Base-by-base conservation (phyloP, 139 green algal species). In the Micractinium sp. region DNA sequence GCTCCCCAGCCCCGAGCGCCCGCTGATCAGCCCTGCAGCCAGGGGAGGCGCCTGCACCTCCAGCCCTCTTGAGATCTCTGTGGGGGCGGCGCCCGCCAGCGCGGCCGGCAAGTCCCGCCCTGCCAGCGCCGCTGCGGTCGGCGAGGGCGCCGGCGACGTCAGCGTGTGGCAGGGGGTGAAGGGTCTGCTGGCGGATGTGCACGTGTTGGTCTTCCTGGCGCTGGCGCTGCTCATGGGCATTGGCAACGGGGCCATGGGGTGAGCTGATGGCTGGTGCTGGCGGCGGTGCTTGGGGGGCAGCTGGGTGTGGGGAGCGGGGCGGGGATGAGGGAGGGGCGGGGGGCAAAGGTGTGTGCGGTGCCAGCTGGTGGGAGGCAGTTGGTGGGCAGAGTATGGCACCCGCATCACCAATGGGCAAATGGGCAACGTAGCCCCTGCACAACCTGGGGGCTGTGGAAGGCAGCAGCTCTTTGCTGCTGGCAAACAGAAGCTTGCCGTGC, bases 171-270 rank as follows among this genome's bases (percentile, higher is more conserved):
- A 85, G 53, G 89, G 81, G 18, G n/a, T 89, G 2, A 56, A 35
- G 35, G 56, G 16, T 2, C 73, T 91, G 47, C 80, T 89, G 31
- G 15, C 22, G 0, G 89, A 89, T 25, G 20, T 87, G 0, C 61
- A 91, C 5, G 89, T 91, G 13, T 18, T 81, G 0, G 38, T 39
- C 27, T 91, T 91, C 73, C 60, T 91, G 2, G 74, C 89, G 18
- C 61, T 90, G 35, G 82, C 89, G 15, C 81, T 91, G 23, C 60
- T 85, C 13, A 90, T 90, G 83, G 89, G 78, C n/a, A 47, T 89
- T 60, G 86, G 86, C 60, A 89, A 89, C 29, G 86, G 86, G 33
- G 35, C 22, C 60, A 89, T 89, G 23, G 86, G 86, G 78, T 67
- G 29, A 83, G 77, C 47, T 56, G 47, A 5, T 56, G 47, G 7